Conservation (phyloP, 108 stramenopile genomes). For the Cyclotella baltica region DNA sequence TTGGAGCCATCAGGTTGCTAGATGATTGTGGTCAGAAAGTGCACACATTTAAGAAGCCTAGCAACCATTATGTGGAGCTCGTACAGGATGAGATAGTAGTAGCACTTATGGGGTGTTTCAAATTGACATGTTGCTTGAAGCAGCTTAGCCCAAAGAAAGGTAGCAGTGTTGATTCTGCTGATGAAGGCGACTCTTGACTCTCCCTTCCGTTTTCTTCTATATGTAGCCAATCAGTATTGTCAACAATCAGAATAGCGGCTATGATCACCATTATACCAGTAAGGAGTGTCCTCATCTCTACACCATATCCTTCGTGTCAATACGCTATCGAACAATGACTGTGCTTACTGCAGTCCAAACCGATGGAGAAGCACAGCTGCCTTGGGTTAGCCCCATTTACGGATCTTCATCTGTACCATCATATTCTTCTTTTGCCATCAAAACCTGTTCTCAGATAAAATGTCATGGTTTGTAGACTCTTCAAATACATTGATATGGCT, state of each 20-base stretch:
- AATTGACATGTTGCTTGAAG: slow-evolving; percentile 9
- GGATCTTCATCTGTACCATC: neutral
- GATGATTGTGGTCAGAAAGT: neutral
- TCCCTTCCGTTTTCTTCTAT: rapidly evolving
- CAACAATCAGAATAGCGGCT: slow-evolving; percentile 4
- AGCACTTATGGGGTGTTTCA: slow-evolving; percentile 5
- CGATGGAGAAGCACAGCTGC: slow-evolving; percentile 5
- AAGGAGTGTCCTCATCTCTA: neutral
- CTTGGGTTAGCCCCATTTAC: neutral
- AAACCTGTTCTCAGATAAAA: neutral
- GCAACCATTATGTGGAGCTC: too few relatives aligned
- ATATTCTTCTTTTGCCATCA: neutral
- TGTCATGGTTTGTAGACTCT: neutral
- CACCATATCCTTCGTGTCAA: slow-evolving; percentile 2
- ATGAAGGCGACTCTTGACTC: neutral
- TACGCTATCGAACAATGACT: slow-evolving; percentile 7
- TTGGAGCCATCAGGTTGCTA: neutral
- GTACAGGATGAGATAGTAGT: neutral
- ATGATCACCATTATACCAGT: neutral
- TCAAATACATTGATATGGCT: neutral
- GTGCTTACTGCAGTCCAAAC: slow-evolving; percentile 7
- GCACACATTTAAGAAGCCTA: too few relatives aligned
- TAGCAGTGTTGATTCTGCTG: neutral
- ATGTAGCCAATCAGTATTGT: slow-evolving; percentile 9
- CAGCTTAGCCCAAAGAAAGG: slow-evolving; percentile 6